These are phyloP conservation scores for Pistacia vera DNA, from an alignment of 345 rosid genomes.

Conservation along the genomic window DNA sequence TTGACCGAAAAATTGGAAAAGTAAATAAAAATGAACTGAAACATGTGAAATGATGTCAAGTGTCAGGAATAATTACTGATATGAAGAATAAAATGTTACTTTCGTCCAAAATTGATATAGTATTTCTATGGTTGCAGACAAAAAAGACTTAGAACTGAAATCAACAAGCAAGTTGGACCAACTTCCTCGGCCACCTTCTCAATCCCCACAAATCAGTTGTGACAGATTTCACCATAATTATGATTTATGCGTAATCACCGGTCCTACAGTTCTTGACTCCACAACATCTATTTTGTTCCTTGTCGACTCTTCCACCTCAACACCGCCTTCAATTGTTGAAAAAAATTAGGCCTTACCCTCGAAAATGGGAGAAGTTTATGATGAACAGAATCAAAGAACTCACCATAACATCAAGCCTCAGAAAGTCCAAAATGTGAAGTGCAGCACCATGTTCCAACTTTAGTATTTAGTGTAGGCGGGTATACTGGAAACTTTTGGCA, in stretches of 20 bases:
- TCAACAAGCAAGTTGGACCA: too few species aligned
- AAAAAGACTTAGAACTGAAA: too few species aligned
- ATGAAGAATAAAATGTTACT: too few species aligned
- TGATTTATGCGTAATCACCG: conserved; percentile 54
- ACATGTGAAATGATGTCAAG: too few species aligned
- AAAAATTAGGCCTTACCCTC: conserved; percentile 32
- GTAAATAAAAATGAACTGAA: too few species aligned
- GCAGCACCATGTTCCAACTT: conserved; percentile 49
- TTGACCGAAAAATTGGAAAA: too few species aligned
- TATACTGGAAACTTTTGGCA: conserved; percentile 54
- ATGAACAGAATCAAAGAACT: conserved; percentile 15
- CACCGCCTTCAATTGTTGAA: conserved; percentile 6
- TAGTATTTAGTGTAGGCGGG: conserved; percentile 62
- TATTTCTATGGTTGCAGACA: too few species aligned
- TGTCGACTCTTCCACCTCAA: conserved; percentile 19
- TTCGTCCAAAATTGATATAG: too few species aligned
- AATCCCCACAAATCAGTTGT: too few species aligned
- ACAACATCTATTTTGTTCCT: conserved; percentile 35
- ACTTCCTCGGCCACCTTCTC: too few species aligned
- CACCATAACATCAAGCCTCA: conserved; percentile 27
- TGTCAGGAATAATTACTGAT: too few species aligned
- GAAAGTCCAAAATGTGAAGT: conserved; percentile 25
- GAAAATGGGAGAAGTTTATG: too few species aligned
- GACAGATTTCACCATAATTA: conserved; percentile 3
- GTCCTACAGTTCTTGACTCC: conserved; percentile 42